These are phyloP conservation scores for Lotmaria passim DNA, from an alignment of 208 protist genomes.

Conservation along the genomic window DNA sequence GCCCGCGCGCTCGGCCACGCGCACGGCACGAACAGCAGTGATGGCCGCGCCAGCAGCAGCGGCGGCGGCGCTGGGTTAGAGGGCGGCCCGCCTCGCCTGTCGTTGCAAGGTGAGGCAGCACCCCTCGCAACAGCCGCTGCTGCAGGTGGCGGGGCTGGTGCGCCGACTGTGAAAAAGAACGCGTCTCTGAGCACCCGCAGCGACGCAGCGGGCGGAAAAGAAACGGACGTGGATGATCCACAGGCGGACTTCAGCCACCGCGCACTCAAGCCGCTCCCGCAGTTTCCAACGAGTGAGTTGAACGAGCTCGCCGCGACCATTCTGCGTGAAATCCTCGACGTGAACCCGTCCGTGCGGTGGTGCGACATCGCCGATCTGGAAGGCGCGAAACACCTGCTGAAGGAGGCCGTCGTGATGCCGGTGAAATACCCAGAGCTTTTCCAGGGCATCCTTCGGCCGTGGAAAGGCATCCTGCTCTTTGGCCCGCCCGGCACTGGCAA, in stretches of 20 bases:
- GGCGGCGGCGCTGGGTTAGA: neutral
- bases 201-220: neutral
- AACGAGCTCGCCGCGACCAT: slow-evolving; percentile 82
- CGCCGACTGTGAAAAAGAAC: neutral
- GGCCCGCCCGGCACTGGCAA: slow-evolving; percentile 98
- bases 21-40: neutral
- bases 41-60: neutral
- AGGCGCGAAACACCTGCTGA: slow-evolving; percentile 93
- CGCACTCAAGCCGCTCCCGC: slow-evolving; percentile 77
- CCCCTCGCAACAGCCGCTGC: neutral
- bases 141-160: neutral
- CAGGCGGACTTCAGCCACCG: slow-evolving; percentile 47
- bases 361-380: slow-evolving; percentile 92
- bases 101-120: slow-evolving; percentile 26
- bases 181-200: neutral
- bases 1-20: slow-evolving; percentile 28
- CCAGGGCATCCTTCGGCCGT: slow-evolving; percentile 93
- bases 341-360: slow-evolving; percentile 90
- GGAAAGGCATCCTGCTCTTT: slow-evolving; percentile 97
- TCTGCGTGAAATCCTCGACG: slow-evolving; percentile 87
- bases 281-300: slow-evolving; percentile 75
- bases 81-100: neutral
- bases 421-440: slow-evolving; percentile 92
- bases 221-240: slow-evolving; percentile 37
- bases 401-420: slow-evolving; percentile 94